Evolutionary conservation across 106 monocot species (phyloP).

Genomic region (Acorus gramineus): DNA sequence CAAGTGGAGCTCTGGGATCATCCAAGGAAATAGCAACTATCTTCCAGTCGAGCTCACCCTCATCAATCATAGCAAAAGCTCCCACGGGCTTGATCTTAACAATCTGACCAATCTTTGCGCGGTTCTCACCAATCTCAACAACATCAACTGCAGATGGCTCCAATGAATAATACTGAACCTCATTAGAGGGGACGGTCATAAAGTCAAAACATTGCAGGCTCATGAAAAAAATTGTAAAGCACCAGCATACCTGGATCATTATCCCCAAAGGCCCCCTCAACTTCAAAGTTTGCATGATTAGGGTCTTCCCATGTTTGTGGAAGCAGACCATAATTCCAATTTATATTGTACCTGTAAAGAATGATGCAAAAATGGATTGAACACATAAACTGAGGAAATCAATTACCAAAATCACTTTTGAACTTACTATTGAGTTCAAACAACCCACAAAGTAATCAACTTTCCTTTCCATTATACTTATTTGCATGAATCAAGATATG

Average conservation of each 20-base stretch:
- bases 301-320: constrained; percentile 99
- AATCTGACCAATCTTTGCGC: constrained; percentile 70
- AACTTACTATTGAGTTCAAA: too few relatives aligned
- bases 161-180: background rate
- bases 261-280: constrained; percentile 90
- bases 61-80: constrained; percentile 97
- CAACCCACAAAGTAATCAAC: too few relatives aligned
- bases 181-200: too few relatives aligned
- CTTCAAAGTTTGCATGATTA: constrained; percentile 57
- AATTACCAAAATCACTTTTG: background rate
- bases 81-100: constrained; percentile 88
- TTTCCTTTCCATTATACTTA: too few relatives aligned
- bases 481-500: too few relatives aligned
- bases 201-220: too few relatives aligned
- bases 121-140: constrained; percentile 82
- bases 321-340: constrained; percentile 96
- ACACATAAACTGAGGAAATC: background rate
- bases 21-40: constrained; percentile 92
- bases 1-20: constrained; percentile 86
- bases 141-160: constrained; percentile 59
- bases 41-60: constrained; percentile 98
- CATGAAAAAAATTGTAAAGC: too few relatives aligned
- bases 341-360: constrained; percentile 72
- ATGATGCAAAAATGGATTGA: background rate
- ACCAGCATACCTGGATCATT: constrained; percentile 76